A percentile compares a stretch with the other conserved stretches of the same genome.
These are phyloP conservation scores for Leccinum pallidistipes DNA, from an alignment of 1,284 basidiomycete species.

Conservation along the genomic window DNA sequence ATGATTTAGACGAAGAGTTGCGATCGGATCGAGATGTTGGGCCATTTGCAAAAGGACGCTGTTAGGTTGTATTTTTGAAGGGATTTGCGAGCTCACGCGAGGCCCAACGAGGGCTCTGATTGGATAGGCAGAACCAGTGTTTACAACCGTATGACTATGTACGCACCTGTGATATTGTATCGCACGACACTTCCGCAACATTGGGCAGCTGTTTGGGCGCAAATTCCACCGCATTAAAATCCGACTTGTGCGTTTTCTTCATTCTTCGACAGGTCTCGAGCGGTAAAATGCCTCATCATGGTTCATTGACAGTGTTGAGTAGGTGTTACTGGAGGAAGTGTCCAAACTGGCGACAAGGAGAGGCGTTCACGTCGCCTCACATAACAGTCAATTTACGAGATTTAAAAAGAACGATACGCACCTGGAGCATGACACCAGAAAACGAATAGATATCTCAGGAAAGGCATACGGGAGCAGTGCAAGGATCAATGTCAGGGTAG, in stretches of 20 bases:
- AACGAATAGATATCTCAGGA: no score
- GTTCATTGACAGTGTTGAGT: no score
- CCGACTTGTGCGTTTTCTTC: neutral
- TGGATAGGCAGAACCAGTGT: no score
- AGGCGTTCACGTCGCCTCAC: neutral
- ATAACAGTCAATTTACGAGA: neutral
- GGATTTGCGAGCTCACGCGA: no score
- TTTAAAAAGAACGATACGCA: no score
- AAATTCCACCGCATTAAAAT: neutral
- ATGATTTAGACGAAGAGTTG: neutral
- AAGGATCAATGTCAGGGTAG: neutral
- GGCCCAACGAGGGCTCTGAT: neutral
- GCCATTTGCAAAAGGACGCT: neutral
- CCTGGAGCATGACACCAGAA: no score
- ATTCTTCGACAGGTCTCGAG: no score
- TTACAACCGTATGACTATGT: neutral
- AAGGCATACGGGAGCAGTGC: no score
- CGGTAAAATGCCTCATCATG: no score
- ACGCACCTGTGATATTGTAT: neutral
- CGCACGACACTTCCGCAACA: neutral
- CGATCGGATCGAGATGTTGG: neutral
- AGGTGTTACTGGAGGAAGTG: no score
- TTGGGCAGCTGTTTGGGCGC: no score
- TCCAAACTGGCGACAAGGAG: neutral
- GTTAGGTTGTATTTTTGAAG: no score